These are phyloP conservation scores for Epichloe gansuensis DNA, from an alignment of 2,329 filamentous ascomycete genomes.

Conservation along the genomic window DNA sequence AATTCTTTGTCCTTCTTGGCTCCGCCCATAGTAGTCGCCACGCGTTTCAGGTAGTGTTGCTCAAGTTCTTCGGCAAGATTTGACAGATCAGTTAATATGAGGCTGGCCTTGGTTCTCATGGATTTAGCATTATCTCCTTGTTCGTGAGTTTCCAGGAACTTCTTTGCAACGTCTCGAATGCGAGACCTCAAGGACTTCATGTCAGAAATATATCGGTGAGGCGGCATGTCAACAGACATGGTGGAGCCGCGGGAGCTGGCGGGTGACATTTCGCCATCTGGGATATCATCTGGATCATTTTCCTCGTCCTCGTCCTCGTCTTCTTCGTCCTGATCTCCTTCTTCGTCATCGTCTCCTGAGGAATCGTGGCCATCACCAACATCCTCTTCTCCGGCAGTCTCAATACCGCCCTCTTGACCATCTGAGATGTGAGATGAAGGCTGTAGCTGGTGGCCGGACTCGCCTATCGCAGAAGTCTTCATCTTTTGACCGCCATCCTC, in stretches of 20 bases:
- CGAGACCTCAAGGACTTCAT: constrained; percentile 45
- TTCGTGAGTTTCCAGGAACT: constrained; percentile 75
- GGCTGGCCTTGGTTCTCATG: constrained; percentile 66
- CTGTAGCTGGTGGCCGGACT: neutral
- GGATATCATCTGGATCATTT: constrained; percentile 36
- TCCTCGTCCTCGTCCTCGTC: constrained; percentile 37
- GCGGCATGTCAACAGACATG: constrained; percentile 46
- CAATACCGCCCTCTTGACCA: constrained; percentile 9
- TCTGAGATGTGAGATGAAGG: neutral
- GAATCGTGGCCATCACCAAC: constrained; percentile 25
- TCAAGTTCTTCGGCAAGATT: constrained; percentile 59
- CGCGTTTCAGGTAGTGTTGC: constrained; percentile 50
- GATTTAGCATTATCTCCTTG: constrained; percentile 55
- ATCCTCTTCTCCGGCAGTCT: constrained; percentile 24
- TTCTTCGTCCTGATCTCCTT: constrained; percentile 37
- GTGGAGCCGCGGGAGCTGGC: constrained; percentile 53
- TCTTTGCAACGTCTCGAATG: constrained; percentile 65
- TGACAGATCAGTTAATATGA: constrained; percentile 63
- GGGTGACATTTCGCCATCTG: constrained; percentile 48
- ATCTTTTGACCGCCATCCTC: constrained; percentile 8
- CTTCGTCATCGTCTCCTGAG: constrained; percentile 30
- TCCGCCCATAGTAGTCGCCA: constrained; percentile 27
- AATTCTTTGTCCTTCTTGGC: constrained; percentile 43
- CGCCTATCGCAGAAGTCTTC: constrained; percentile 13
- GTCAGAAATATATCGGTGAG: constrained; percentile 34